phyloP scores from a whole-genome alignment of 2,329 filamentous ascomycete species.

The Alternaria metachromatica region DNA sequence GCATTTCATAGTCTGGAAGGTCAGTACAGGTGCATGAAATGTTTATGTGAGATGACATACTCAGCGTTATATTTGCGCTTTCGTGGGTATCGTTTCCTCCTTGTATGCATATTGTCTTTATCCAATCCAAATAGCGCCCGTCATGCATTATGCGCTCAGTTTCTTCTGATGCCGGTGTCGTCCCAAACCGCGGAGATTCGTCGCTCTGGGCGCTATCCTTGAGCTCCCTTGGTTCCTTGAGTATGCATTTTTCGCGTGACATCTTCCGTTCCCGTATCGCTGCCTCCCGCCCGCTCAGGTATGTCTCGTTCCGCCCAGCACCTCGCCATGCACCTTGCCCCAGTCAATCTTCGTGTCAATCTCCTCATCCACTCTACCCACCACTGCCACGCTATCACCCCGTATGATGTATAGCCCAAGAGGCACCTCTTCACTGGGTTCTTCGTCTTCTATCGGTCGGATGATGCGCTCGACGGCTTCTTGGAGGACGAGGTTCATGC shows the following conservation, averaged over 20 bases:
- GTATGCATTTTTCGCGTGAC: not conserved
- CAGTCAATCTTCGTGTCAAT: slow-evolving; percentile 92
- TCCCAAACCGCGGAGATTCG: slow-evolving; percentile 61
- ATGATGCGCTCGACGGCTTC: slow-evolving; percentile 90
- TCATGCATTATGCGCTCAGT: not conserved
- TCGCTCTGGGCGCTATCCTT: slow-evolving; percentile 63
- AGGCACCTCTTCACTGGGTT: slow-evolving; percentile 79
- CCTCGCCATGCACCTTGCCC: slow-evolving; percentile 83
- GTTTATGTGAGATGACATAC: slow-evolving; percentile 21
- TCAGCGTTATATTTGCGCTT: slow-evolving; percentile 17
- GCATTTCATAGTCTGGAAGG: slow-evolving; percentile 15
- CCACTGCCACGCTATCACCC: slow-evolving; percentile 91
- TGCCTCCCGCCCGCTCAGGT: slow-evolving; percentile 19
- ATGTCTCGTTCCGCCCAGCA: slow-evolving; percentile 86
- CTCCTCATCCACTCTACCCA: slow-evolving; percentile 87
- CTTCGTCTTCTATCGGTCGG: slow-evolving; percentile 80
- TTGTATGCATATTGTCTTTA: slow-evolving; percentile 1
- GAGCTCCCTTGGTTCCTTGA: too few species aligned
- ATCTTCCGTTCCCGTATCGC: not conserved
- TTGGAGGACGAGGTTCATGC: slow-evolving; percentile 88
- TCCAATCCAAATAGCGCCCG: not conserved
- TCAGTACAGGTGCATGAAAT: slow-evolving; percentile 15
- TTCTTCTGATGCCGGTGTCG: not conserved
- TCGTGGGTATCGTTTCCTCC: slow-evolving; percentile 26
- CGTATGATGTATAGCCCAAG: slow-evolving; percentile 91